A percentile compares a stretch with the other conserved stretches of the same genome.
phyloP scores from a whole-genome alignment of 306 rosid species.

The Quercus wislizeni region DNA sequence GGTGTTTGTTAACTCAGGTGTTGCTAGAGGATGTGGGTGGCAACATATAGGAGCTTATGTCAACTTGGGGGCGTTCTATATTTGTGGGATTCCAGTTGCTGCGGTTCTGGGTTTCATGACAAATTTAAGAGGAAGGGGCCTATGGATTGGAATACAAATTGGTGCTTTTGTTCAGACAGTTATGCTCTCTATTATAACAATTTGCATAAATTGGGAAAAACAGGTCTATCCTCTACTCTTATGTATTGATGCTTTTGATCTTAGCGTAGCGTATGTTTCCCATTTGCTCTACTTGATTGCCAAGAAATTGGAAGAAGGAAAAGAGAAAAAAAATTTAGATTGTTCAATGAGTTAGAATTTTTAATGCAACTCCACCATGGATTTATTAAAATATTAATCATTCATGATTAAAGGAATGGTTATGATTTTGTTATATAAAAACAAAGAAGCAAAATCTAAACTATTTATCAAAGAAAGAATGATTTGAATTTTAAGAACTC shows the following conservation, averaged over 20 bases:
- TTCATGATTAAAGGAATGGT: too few species aligned
- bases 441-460: too few species aligned
- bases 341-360: too few species aligned
- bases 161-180: conserved; percentile 50
- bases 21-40: conserved; percentile 84
- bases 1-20: conserved; percentile 30
- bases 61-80: conserved; percentile 65
- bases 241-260: background rate
- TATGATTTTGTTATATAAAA: too few species aligned
- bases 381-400: too few species aligned
- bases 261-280: background rate
- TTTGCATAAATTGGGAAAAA: conserved; percentile 53
- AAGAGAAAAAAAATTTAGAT: too few species aligned
- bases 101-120: conserved; percentile 50
- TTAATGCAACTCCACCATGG: too few species aligned
- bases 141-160: conserved; percentile 68
- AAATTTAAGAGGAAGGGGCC: conserved; percentile 54
- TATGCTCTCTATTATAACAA: conserved; percentile 44
- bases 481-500: too few species aligned
- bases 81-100: conserved; percentile 71
- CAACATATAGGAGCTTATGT: conserved; percentile 66
- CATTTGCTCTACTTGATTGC: conserved; percentile 8
- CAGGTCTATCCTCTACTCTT: conserved; percentile 37
- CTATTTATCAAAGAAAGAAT: too few species aligned
- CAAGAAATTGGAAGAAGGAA: background rate